Percentiles rank a stretch among this genome's conserved stretches.
phyloP scores from a whole-genome alignment of 2,329 filamentous ascomycete genomes.

The Acrodontium crateriforme region DNA sequence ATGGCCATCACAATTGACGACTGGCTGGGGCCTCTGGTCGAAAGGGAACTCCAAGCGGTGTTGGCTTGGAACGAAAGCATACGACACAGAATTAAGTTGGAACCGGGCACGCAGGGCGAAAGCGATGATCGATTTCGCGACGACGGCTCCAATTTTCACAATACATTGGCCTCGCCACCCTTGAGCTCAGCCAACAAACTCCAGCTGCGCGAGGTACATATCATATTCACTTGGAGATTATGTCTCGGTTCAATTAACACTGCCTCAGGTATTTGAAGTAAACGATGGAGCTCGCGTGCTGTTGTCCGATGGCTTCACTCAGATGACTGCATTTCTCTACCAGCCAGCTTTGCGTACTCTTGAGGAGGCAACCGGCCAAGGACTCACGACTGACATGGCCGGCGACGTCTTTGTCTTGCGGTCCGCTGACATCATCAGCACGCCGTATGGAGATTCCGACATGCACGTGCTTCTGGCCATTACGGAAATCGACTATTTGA shows the following conservation, averaged over 20 bases:
- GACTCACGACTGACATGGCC: slow-evolving; percentile 9
- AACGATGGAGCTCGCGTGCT: slow-evolving; percentile 6
- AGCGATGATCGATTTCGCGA: slow-evolving; percentile 13
- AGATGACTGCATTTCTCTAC: slow-evolving; percentile 14
- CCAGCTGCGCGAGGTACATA: too few species aligned
- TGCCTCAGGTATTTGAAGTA: slow-evolving; percentile 8
- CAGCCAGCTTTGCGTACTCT: slow-evolving; percentile 9
- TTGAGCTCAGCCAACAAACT: slow-evolving; percentile 4
- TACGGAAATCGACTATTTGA: slow-evolving; percentile 15
- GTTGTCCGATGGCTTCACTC: slow-evolving; percentile 15
- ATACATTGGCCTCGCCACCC: slow-evolving; percentile 4
- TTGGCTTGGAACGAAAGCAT: slow-evolving; percentile 14
- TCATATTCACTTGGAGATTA: slow-evolving; percentile 9
- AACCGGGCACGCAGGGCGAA: slow-evolving; percentile 12
- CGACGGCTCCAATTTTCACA: slow-evolving; percentile 20
- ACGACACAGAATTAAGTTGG: slow-evolving; percentile 2
- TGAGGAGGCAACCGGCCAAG: slow-evolving; percentile 12
- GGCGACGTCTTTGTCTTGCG: slow-evolving; percentile 15
- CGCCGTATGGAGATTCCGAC: slow-evolving; percentile 13
- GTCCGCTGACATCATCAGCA: slow-evolving; percentile 14
- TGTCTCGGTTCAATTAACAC: slow-evolving; percentile 2
- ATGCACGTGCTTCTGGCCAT: slow-evolving; percentile 14
- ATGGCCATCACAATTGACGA: slow-evolving; percentile 4
- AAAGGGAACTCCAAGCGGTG: slow-evolving; percentile 13
- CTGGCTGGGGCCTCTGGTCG: slow-evolving; percentile 18